Evolutionary conservation across 2,329 filamentous ascomycete species (phyloP), one percentile per base, ranked within the genome.

Genomic region (Neopestalotiopsis sp.): DNA sequence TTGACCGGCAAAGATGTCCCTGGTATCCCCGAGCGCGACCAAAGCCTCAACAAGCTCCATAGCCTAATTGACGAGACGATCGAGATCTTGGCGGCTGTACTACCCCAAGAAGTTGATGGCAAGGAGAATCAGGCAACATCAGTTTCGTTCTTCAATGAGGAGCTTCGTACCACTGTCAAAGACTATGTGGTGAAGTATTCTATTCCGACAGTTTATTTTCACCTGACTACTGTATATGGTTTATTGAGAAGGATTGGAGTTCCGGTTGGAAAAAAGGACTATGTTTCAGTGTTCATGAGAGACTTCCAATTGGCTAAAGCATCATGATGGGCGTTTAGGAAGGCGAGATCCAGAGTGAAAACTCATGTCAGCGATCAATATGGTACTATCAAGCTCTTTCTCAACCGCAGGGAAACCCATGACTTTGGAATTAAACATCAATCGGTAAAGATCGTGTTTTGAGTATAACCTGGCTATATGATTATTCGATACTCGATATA

Each of bases 101-200:
- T 14, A n/a, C 17, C 17, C 7, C 10, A 57, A 57, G 53, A 57
- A 57, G 53, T 57, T 7, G 53, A 57, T 17, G 53, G 53, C 17
- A 57, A 57, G 53, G 53, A 57, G n/a, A 17, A 57, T n/a, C 17
- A 57, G 5, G 53, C 17, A 7, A 28, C 24, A 7, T n/a, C 53
- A n/a, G 9, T 10, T n/a, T n/a, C 7, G 53, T 57, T 57, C 24
- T 57, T 57, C 24, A 17, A 28, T n/a, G 53, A 57, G 53, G 53
- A 57, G 53, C 53, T 57, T n/a, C 53, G 53, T 17, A 57, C 53
- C 24, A n/a, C 53, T 57, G 53, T 28, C 53, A 57, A 28, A 57
- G 53, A 57, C 24, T 28, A n/a, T n/a, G 53, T 57, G 53, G 17
- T n/a, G 9, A 57, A n/a, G 53, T 57, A 57, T 57, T n/a, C 53